Evolutionary conservation across 2,329 filamentous ascomycete species (phyloP).

Genomic region (Epichloe sibirici): DNA sequence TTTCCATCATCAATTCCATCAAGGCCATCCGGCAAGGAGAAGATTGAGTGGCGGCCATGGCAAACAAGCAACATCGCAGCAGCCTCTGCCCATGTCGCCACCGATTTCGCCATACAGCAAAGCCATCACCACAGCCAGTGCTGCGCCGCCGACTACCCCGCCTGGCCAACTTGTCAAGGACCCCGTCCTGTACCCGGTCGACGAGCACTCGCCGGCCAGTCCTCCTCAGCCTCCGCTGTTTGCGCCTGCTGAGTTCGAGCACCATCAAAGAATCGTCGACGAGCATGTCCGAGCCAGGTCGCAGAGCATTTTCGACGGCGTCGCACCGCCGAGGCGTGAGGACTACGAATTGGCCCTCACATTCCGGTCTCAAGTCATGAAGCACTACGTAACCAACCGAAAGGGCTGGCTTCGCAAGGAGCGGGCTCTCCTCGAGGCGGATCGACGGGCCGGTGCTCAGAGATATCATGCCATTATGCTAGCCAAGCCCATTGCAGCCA

Average conservation of each 20-base stretch:
- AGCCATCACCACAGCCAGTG: conserved; percentile 21
- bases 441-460: conserved; percentile 30
- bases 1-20: conserved; percentile 24
- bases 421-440: conserved; percentile 34
- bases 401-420: conserved; percentile 38
- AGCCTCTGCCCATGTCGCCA: conserved; percentile 38
- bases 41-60: conserved; percentile 11
- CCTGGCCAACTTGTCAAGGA: conserved; percentile 29
- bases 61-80: conserved; percentile 18
- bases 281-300: conserved; percentile 35
- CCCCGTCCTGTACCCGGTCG: conserved; percentile 44
- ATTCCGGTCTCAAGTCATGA: conserved; percentile 41
- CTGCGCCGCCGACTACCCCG: conserved; percentile 18
- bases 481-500: conserved; percentile 23
- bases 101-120: conserved; percentile 41
- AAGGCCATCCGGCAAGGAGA: conserved; percentile 8
- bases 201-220: conserved; percentile 27
- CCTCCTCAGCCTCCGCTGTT: conserved; percentile 40
- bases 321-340: conserved; percentile 35
- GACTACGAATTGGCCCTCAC: conserved; percentile 42
- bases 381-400: conserved; percentile 31
- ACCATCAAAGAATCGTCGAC: conserved; percentile 35
- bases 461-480: conserved; percentile 30
- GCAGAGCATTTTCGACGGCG: conserved; percentile 27
- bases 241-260: conserved; percentile 25